phyloP scores from a whole-genome alignment of 2,329 filamentous ascomycete species.

The Trichoderma asperellum region DNA sequence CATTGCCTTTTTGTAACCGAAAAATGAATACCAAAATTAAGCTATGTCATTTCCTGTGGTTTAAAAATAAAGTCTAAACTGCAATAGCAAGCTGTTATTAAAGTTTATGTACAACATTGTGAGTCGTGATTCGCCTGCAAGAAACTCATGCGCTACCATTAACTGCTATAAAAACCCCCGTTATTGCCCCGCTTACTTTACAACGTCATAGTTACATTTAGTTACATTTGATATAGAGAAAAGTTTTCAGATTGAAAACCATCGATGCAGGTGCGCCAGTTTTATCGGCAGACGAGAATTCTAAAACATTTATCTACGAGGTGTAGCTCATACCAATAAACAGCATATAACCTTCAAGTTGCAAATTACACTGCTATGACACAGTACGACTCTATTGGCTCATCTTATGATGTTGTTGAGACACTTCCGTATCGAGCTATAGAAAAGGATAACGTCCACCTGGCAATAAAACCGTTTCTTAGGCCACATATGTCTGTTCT shows the following conservation, averaged over 20 bases:
- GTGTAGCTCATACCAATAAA: not conserved
- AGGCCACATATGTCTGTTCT: not conserved
- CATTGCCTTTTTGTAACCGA: too few species aligned
- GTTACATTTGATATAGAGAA: not conserved
- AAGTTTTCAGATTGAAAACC: too few species aligned
- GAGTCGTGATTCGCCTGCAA: not conserved
- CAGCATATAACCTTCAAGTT: not conserved
- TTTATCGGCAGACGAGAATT: not conserved
- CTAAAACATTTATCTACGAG: not conserved
- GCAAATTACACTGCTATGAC: not conserved
- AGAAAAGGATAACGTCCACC: not conserved
- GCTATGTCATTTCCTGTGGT: too few species aligned
- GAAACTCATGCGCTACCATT: not conserved
- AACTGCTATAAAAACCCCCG: not conserved
- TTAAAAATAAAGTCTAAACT: too few species aligned
- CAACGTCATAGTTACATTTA: not conserved
- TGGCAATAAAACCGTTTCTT: not conserved
- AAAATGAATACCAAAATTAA: too few species aligned
- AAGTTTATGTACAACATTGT: not conserved
- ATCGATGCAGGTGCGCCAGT: too few species aligned
- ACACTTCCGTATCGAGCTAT: not conserved
- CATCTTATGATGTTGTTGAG: not conserved
- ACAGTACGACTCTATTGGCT: constrained; percentile 6
- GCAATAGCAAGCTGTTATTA: not conserved
- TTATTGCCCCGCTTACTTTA: not conserved